Conservation (phyloP, 257 asterid genomes). For the Catharanthus roseus region DNA sequence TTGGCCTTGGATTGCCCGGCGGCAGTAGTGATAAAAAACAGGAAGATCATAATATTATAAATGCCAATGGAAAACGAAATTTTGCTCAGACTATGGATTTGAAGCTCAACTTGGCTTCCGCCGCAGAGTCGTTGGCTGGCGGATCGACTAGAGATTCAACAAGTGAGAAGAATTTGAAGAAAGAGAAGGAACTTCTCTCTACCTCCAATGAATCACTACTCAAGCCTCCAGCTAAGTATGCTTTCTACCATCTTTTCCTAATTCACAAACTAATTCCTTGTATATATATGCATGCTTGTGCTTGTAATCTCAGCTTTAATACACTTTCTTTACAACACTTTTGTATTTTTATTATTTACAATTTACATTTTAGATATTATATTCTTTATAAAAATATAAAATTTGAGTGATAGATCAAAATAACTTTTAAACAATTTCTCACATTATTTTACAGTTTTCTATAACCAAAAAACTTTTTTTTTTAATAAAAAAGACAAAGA, state of each 20-base stretch:
- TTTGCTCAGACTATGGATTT: conserved; percentile 47
- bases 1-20: conserved; percentile 59
- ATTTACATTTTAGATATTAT: no score
- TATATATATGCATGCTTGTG: no score
- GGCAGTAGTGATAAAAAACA: conserved; percentile 20
- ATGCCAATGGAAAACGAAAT: conserved; percentile 50
- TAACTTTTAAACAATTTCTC: no score
- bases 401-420: no score
- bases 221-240: conserved; percentile 15
- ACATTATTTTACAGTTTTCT: no score
- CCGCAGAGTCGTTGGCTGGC: neutral
- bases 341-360: no score
- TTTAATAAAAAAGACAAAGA: no score
- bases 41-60: neutral
- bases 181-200: neutral
- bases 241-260: neutral
- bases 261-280: neutral
- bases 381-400: no score
- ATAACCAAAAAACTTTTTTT: no score
- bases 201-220: neutral
- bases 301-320: no score
- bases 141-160: neutral
- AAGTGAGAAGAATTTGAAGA: neutral
- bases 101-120: conserved; percentile 45
- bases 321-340: no score